Evolutionary conservation across 108 stramenopile species (phyloP).

Genomic region (Cyclotella choctawhatcheeana): DNA sequence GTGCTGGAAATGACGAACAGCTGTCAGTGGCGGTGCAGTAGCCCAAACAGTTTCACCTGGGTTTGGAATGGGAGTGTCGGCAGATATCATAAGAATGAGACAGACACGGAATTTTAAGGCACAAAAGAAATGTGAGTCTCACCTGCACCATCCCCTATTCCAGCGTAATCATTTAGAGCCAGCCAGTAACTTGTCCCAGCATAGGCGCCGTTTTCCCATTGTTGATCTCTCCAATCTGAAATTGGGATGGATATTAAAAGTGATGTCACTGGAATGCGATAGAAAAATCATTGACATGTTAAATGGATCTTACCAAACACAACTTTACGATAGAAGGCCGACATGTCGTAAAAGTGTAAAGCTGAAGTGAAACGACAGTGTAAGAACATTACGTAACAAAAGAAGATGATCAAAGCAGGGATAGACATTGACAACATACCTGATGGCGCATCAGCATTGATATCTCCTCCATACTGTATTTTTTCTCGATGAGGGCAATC

Average conservation of each 20-base stretch:
- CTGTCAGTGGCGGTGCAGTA: slow-evolving; percentile 42
- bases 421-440: no score
- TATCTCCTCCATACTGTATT: slow-evolving; percentile 61
- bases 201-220: slow-evolving; percentile 53
- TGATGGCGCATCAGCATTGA: slow-evolving; percentile 51
- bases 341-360: slow-evolving; percentile 52
- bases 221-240: slow-evolving; percentile 40
- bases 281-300: no score
- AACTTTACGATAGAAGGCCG: slow-evolving; percentile 58
- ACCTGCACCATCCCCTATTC: slow-evolving; percentile 37
- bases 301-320: slow-evolving; percentile 27
- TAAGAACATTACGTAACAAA: no score
- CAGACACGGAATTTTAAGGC: no score
- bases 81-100: slow-evolving; percentile 4
- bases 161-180: slow-evolving; percentile 43
- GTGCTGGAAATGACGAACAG: slow-evolving; percentile 46
- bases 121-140: slow-evolving; percentile 31
- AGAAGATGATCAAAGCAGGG: no score
- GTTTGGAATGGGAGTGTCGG: no score
- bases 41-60: slow-evolving; percentile 23
- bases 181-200: slow-evolving; percentile 53
- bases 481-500: slow-evolving; percentile 73
- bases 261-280: no score
- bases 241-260: neutral
- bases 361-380: no score